These are phyloP conservation scores for Coniochaeta ligniaria DNA, from an alignment of 2,329 filamentous ascomycete species.

Conservation along the genomic window DNA sequence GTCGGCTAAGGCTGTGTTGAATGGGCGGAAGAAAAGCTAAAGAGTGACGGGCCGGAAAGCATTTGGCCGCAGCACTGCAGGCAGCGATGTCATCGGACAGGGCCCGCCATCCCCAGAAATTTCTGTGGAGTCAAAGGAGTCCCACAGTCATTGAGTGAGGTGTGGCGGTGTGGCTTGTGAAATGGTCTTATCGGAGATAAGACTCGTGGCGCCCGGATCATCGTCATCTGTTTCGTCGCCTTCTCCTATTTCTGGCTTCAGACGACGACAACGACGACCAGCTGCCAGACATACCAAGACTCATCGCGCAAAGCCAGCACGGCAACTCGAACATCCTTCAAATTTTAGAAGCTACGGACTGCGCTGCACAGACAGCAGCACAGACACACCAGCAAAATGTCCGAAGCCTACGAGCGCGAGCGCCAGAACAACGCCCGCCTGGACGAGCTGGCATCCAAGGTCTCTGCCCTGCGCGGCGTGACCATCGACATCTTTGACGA, in stretches of 20 bases:
- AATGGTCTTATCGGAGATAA: neutral
- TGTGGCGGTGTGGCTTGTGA: neutral
- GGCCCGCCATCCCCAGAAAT: neutral
- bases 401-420: constrained; percentile 72
- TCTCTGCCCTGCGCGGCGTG: constrained; percentile 83
- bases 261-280: neutral
- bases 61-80: neutral
- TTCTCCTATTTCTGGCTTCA: neutral
- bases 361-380: neutral
- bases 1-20: neutral
- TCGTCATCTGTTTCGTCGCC: neutral
- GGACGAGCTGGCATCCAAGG: constrained; percentile 83
- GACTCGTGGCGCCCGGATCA: neutral
- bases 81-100: neutral
- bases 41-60: too few relatives aligned
- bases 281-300: neutral
- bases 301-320: neutral
- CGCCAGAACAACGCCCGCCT: constrained; percentile 93
- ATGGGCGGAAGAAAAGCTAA: neutral
- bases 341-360: neutral
- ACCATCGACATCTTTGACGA: constrained; percentile 98
- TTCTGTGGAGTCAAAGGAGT: neutral
- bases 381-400: constrained; percentile 41
- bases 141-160: too few relatives aligned
- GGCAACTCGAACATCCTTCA: neutral